phyloP scores from a whole-genome alignment of 2,329 filamentous ascomycete genomes.

The Tolypocladium ovalisporum region DNA sequence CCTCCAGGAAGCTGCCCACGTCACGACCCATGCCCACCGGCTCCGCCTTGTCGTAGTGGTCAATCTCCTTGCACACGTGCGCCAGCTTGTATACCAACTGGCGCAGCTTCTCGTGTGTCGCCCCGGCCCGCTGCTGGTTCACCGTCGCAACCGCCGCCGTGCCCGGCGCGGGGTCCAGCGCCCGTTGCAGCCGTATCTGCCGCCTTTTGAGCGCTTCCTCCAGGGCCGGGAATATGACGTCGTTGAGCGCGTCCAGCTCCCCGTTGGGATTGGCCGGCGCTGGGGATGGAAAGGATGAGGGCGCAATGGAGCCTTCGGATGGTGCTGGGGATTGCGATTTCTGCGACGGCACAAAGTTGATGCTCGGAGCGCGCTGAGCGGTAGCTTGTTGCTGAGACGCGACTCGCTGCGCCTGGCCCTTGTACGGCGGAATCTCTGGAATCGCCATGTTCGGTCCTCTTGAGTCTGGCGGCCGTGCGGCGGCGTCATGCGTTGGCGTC shows the following conservation, averaged over 20 bases:
- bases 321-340: conserved; percentile 20
- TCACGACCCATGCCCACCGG: conserved; percentile 91
- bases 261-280: conserved; percentile 48
- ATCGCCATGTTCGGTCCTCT: conserved; percentile 31
- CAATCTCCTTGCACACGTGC: conserved; percentile 79
- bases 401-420: conserved; percentile 23
- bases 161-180: conserved; percentile 28
- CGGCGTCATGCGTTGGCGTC: conserved; percentile 20
- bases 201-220: conserved; percentile 84
- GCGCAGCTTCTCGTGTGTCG: conserved; percentile 71
- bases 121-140: conserved; percentile 57
- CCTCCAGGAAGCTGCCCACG: conserved; percentile 80
- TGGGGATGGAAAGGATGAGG: conserved; percentile 44
- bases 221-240: conserved; percentile 86
- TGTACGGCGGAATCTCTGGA: conserved; percentile 45
- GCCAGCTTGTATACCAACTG: conserved; percentile 74
- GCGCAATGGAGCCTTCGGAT: conserved; percentile 20
- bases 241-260: conserved; percentile 76
- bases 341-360: conserved; percentile 7
- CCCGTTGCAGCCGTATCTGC: conserved; percentile 46
- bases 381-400: conserved; percentile 15
- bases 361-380: conserved; percentile 10
- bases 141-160: conserved; percentile 35
- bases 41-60: conserved; percentile 73
- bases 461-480: conserved; percentile 25